phyloP scores from a whole-genome alignment of 2,329 filamentous ascomycete genomes.

The Beauveria rudraprayagi region DNA sequence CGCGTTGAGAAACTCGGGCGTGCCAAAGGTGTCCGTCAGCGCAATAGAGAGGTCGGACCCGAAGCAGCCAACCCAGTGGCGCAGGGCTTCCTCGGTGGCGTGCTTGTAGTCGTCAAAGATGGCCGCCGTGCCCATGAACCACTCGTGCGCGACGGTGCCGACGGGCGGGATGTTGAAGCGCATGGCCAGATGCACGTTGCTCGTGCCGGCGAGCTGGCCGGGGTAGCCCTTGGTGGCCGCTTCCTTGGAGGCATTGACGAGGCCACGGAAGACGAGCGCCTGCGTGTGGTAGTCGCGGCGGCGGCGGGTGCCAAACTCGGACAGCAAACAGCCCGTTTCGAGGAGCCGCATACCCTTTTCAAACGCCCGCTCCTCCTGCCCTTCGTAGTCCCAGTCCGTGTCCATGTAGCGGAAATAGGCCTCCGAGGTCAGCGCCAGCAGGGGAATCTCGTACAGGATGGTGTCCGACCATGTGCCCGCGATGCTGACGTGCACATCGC shows the following conservation, averaged over 20 bases:
- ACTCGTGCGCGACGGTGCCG: slow-evolving; percentile 89
- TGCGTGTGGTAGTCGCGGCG: slow-evolving; percentile 93
- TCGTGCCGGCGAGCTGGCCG: slow-evolving; percentile 78
- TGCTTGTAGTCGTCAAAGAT: slow-evolving; percentile 77
- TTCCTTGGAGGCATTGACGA: slow-evolving; percentile 71
- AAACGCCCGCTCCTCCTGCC: slow-evolving; percentile 78
- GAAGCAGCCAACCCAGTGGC: slow-evolving; percentile 87
- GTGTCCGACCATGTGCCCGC: slow-evolving; percentile 87
- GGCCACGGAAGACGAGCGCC: slow-evolving; percentile 78
- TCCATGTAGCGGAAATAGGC: slow-evolving; percentile 98
- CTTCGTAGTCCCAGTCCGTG: slow-evolving; percentile 80
- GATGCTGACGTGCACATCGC: slow-evolving; percentile 69
- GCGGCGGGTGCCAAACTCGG: slow-evolving; percentile 86
- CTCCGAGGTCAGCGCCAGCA: slow-evolving; percentile 86
- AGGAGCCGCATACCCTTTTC: slow-evolving; percentile 72
- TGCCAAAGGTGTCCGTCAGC: slow-evolving; percentile 94
- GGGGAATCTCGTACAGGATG: slow-evolving; percentile 94
- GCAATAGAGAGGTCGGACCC: slow-evolving; percentile 80
- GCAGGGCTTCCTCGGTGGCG: slow-evolving; percentile 76
- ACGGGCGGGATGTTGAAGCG: slow-evolving; percentile 77
- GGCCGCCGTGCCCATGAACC: slow-evolving; percentile 98
- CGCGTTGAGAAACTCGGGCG: slow-evolving; percentile 74
- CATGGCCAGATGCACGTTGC: slow-evolving; percentile 96
- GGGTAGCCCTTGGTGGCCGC: slow-evolving; percentile 54
- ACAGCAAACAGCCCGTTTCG: slow-evolving; percentile 77